Conservation (phyloP, 768 basidiomycete species). For the Hydnomerulius pinastri region DNA sequence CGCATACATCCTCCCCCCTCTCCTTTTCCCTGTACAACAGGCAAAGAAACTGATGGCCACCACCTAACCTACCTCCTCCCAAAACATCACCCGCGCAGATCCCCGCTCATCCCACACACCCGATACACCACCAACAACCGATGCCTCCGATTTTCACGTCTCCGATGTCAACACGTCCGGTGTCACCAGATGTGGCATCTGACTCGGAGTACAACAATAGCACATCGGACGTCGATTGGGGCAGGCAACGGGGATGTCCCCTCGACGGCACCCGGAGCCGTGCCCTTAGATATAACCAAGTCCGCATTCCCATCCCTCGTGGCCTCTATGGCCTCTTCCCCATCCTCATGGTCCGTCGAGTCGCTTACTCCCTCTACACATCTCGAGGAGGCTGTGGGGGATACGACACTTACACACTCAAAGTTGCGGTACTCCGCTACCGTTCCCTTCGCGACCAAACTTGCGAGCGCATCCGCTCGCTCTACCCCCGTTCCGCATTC, state of each 20-base stretch:
- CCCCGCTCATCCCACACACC: conserved; percentile 41
- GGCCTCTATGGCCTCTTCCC: conserved; percentile 29
- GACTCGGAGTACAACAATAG: conserved; percentile 3
- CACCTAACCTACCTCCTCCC: conserved; percentile 81
- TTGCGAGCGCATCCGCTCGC: conserved; percentile 29
- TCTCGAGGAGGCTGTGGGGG: too few species aligned
- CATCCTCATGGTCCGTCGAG: conserved; percentile 42
- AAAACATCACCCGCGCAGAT: conserved; percentile 67
- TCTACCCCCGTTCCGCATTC: conserved; percentile 40
- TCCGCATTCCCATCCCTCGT: too few species aligned
- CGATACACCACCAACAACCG: conserved; percentile 76
- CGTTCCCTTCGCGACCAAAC: conserved; percentile 19
- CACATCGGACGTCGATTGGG: conserved; percentile 27
- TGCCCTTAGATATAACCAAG: conserved; percentile 28
- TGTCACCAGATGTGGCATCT: conserved; percentile 23
- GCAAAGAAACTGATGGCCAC: conserved; percentile 47
- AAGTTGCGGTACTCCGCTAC: too few species aligned
- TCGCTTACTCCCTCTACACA: conserved; percentile 36
- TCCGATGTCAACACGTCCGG: conserved; percentile 47
- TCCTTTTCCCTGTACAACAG: conserved; percentile 29
- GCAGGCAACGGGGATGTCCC: conserved; percentile 12
- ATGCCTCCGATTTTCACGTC: conserved; percentile 57
- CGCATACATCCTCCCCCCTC: conserved; percentile 1
- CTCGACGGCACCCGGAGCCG: conserved; percentile 6
- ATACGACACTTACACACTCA: too few species aligned